Conservation (phyloP, 306 rosid species). For the Prosopis cineraria region DNA sequence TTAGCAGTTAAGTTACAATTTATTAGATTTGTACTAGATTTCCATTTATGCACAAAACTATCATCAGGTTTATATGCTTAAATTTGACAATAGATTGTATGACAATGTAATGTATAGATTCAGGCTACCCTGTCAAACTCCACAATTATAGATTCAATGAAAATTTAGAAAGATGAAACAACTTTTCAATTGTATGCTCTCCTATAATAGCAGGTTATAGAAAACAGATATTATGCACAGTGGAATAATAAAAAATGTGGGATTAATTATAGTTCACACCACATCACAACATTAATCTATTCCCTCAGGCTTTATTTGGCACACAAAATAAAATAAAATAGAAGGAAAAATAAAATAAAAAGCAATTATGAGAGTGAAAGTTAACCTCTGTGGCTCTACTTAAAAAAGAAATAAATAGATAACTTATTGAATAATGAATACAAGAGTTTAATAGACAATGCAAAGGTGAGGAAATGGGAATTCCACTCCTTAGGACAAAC, state of each 20-base stretch:
- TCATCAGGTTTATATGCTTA: too few relatives aligned
- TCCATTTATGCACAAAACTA: neutral
- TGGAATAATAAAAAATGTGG: neutral
- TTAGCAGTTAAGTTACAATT: slow-evolving; percentile 8
- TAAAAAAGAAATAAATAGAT: too few relatives aligned
- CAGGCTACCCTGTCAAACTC: neutral
- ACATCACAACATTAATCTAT: too few relatives aligned
- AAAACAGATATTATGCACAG: neutral
- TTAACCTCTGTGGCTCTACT: too few relatives aligned
- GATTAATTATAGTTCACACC: too few relatives aligned
- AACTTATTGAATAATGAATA: too few relatives aligned
- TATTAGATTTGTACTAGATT: slow-evolving; percentile 10
- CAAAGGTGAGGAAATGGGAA: too few relatives aligned
- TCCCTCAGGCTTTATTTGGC: too few relatives aligned
- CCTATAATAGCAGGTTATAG: neutral
- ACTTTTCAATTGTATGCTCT: neutral
- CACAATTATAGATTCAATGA: neutral
- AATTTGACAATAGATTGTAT: neutral
- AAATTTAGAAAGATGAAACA: neutral
- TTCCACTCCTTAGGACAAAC: too few relatives aligned
- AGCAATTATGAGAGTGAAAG: too few relatives aligned
- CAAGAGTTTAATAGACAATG: too few relatives aligned
- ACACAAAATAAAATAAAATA: neutral
- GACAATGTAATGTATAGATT: neutral
- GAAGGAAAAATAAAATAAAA: too few relatives aligned